Evolutionary conservation across 441 rosid genomes (phyloP).

Genomic region (Melastoma candidum): DNA sequence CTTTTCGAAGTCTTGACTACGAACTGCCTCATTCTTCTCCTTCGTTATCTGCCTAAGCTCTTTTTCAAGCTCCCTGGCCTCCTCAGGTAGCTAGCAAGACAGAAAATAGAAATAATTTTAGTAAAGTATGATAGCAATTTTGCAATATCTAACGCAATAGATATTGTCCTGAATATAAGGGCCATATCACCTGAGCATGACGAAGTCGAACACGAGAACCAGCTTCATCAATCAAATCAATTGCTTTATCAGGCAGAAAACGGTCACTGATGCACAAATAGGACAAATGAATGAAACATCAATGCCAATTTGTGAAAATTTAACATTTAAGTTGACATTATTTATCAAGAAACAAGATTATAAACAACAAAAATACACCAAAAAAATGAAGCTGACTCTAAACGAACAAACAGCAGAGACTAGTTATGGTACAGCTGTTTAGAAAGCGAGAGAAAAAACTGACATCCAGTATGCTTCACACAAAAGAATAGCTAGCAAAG

Average conservation of each 20-base stretch:
- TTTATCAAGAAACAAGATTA: too few species aligned
- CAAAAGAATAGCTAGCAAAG: background rate
- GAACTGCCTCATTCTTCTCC: constrained; percentile 95
- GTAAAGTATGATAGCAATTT: background rate
- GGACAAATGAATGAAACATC: background rate
- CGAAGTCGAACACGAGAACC: constrained; percentile 28
- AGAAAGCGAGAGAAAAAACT: too few species aligned
- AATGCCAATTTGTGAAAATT: too few species aligned
- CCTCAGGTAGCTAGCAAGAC: constrained; percentile 78
- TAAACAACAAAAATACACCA: too few species aligned
- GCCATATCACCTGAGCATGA: constrained; percentile 7
- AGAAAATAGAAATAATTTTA: background rate
- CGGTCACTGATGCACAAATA: constrained; percentile 26
- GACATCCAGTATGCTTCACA: background rate
- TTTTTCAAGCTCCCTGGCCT: constrained; percentile 95
- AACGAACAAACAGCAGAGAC: too few species aligned
- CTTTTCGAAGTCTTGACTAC: constrained; percentile 96
- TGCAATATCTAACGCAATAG: background rate
- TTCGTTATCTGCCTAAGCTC: constrained; percentile 89
- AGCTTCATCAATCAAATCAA: constrained; percentile 52
- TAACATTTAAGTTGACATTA: too few species aligned
- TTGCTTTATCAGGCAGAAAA: constrained; percentile 48
- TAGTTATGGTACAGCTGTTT: too few species aligned
- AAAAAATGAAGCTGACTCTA: too few species aligned
- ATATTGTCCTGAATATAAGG: background rate